Evolutionary conservation across 2,329 filamentous ascomycete genomes (phyloP), one percentile per base, ranked within the genome.

Genomic region (Cladosporium sp.): DNA sequence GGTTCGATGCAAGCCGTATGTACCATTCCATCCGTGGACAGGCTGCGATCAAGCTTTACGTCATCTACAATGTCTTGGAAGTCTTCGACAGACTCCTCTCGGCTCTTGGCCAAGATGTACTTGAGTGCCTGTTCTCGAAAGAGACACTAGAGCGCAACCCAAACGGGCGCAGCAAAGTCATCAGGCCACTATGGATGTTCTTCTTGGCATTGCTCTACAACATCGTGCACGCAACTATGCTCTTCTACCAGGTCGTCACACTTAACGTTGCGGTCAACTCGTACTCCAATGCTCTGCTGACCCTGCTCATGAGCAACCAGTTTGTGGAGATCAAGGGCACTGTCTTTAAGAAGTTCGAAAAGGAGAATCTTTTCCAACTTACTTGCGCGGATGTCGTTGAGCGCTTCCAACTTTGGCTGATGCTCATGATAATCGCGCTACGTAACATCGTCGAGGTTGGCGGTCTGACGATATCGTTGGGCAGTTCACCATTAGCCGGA

Each of bases 281-380:
- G 0, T 99, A 99, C 78, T 97, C 93, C 0, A 99, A 99, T 74
- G 94, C 95, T 0, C 83, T 99, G 5, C 84, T 99, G 36, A 97
- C 95, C 0, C 85, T 99, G 0, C 83, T 99, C 1, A 87, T 99
- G 76, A 97, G 93, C 7, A 99, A 98, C 75, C 96, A 99, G 75
- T 99, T 99, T 73, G 95, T 99, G 51, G 95, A 99, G 80, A 97
- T 99, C 83, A 99, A 99, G 76, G 92, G 92, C 67, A 96, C 93
- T 0, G 96, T 99, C 0, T 99, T 99, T 83, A 98, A 99, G 81
- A 95, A 94, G 67, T 96, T 98, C 69, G 95, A 99, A 73, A 98
- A 97, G 77, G 95, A 99, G 75, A 98, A 97, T 70, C 82, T 97
- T 0, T 99, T 99, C 75, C 95, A 99, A 76, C 84, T 99, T 16